Evolutionary conservation across 2,329 filamentous ascomycete genomes (phyloP), one percentile per base, ranked within the genome.

Genomic region (Cladophialophora immunda): DNA sequence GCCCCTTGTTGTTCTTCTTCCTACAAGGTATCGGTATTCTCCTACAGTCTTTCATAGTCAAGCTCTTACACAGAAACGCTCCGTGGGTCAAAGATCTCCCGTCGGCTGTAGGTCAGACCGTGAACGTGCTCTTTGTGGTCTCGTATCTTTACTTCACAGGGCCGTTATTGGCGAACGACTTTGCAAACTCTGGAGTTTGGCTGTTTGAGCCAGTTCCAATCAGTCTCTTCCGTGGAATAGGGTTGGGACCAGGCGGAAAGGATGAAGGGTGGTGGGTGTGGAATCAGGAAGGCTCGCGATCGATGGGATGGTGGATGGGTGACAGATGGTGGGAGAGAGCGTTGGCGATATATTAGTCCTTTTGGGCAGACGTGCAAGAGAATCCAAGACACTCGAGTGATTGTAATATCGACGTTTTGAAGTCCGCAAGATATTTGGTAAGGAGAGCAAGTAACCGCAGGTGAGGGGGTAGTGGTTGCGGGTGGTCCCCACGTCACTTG

Each of bases 181-280:
- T 97, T 75, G 85, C 89, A 0, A 83, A 85, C 11, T 86, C 88
- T 0, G 93, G 92, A 0, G 74, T 97, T 0, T 97, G 92, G 91
- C 78, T 96, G 15, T 88, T 88, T 68, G 93, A 97, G 77, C 92
- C 93, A 0, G 79, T 97, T n/a, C 92, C 93, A 0, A 70, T 94
- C 8, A 96, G 92, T 62, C 75, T 85, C 0, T 75, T 93, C n/a
- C 83, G 92, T 29, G 86, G 84, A 1, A 36, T 94, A 17, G 90
- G 91, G 0, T 81, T 90, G 36, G 91, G 90, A 0, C 80, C 81
- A 1, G 78, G 68, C 38, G 68, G 68, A 25, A 70, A 82, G 19
- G 86, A 85, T 0, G 88, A 91, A 73, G 79, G 83, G 0, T 89
- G 87, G 83, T 92, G 87, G 86, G 87, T 91, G 72, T 93, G 90